Conservation (phyloP, 2,329 filamentous ascomycete genomes). For the Leptographium radiaticola region DNA sequence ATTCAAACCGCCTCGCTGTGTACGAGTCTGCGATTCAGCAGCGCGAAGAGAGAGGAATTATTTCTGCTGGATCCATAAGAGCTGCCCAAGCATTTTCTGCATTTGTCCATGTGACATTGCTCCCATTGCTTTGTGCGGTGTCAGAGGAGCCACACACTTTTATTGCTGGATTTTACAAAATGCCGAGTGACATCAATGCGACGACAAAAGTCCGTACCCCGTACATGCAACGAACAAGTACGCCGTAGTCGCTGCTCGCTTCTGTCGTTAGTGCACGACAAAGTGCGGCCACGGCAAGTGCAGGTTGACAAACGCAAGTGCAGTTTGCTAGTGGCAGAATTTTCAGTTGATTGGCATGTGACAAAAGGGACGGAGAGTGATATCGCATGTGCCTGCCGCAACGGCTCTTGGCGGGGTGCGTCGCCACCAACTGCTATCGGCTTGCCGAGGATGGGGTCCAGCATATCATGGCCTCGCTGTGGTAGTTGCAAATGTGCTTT, state of each 20-base stretch:
- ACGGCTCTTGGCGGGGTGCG: not conserved
- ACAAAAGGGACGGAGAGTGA: no score
- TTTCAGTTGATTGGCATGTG: not conserved
- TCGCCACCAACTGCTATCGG: not conserved
- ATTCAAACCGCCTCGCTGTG: conserved; percentile 42
- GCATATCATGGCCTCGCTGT: no score
- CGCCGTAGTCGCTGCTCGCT: no score
- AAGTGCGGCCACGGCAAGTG: no score
- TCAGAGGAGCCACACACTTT: conserved; percentile 74
- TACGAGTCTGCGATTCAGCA: conserved; percentile 50
- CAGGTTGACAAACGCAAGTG: no score
- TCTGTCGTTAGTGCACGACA: no score
- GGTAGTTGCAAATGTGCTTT: not conserved
- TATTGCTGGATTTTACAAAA: no score
- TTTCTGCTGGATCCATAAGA: conserved; percentile 39
- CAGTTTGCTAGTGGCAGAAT: no score
- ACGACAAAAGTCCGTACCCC: no score
- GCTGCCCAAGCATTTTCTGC: conserved; percentile 37
- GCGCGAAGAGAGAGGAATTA: conserved; percentile 36
- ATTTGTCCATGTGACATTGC: conserved; percentile 16
- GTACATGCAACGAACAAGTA: no score
- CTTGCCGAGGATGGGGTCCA: not conserved
- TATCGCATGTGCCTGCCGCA: not conserved
- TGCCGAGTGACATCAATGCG: no score
- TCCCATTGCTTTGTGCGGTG: conserved; percentile 58